Evolutionary conservation across 495 filamentous ascomycete species (phyloP), one percentile per base, ranked within the genome.

Genomic region (Entonaema liquescens): DNA sequence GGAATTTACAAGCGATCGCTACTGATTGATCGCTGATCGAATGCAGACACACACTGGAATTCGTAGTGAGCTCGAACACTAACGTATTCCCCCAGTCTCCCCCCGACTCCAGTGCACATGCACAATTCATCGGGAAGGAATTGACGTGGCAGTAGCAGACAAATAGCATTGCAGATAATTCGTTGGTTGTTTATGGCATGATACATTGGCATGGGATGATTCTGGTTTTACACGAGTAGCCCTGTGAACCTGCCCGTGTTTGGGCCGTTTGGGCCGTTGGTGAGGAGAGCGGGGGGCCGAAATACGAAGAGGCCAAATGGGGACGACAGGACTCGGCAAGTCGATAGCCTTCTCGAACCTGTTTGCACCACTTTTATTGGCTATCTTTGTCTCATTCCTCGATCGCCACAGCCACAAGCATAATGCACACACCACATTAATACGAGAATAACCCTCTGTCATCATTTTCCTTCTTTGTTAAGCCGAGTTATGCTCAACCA

Each of bases 231-330:
- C 60, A 63, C 60, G 55, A 56, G 59, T 74, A 67, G 60, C 31
- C 59, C 64, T 72, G 64, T 52, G 54, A 66, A 40, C 47, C 49
- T 21, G 26, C 28, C 29, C 29, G 29, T 3, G 29, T 7, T 1
- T 33, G 50, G 52, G 62, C 54, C 54, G 60, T 72, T 29, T 53
- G 15, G 31, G 12, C 28, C 12, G 35, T 38, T 62, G 65, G 65
- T 67, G 29, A 54, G 49, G 57, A 40, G 56, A 57, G 61, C 57
- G 65, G 70, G 38, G 57, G 23, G n/a, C 21, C 42, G 33, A 47
- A 73, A 74, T 74, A 74, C 71, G 71, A 74, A 74, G 71, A 59
- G 62, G 62, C 55, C 62, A 64, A 71, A 67, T 73, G 57, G 71
- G 62, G 64, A 49, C 42, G 21, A n/a, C 25, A 53, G 40, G 42